Base-by-base conservation (phyloP, 164 flowering plant genomes). In the Taxillus chinensis region DNA sequence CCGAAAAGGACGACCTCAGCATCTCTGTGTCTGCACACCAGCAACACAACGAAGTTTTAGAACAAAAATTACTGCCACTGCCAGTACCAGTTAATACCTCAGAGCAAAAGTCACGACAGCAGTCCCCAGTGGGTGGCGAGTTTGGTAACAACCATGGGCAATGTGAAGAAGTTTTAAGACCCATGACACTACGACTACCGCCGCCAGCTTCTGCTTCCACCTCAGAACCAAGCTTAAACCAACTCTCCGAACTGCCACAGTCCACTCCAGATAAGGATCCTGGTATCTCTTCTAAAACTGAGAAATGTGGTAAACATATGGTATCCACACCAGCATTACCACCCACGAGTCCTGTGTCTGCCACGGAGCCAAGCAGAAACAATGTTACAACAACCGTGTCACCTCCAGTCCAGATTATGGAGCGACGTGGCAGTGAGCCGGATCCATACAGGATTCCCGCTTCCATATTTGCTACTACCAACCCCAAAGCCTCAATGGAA, bases 371-470 rank as follows among this genome's bases (percentile, higher is more conserved):
- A 49, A 61, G 65, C 57, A 45, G 15, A 12, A 50, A 53, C 6
- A 39, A 16, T 40, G 60, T 8, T 5, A 59, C 67, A 5, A 48
- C 55, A 27, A 57, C 57, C 39, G 66, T 63, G 17, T 62, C 71
- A 6, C 73, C 76, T 48, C 61, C 68, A 7, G 39, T 60, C 45
- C 79, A 71, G 58, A 2, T 49, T 5, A 72, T 66, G 74, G 83
- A 68, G 13, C 62, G 58, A 7, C 64, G 71, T 10, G 43, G 59
- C 41, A 27, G 27, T 2, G 73, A 67, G 5, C 80, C 77, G 62
- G 87, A 77, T 8, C 83, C 81, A 0, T 69, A 70, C 52, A 67
- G 92, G 54, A 86, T 86, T 46, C 92, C 92, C 8, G 40, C 77
- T 5, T 77, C 78, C 8, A 68, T 83, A 16, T 86, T 86, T 55